These are phyloP conservation scores for Fusarium lateritium DNA, from an alignment of 2,329 filamentous ascomycete species.

Conservation along the genomic window DNA sequence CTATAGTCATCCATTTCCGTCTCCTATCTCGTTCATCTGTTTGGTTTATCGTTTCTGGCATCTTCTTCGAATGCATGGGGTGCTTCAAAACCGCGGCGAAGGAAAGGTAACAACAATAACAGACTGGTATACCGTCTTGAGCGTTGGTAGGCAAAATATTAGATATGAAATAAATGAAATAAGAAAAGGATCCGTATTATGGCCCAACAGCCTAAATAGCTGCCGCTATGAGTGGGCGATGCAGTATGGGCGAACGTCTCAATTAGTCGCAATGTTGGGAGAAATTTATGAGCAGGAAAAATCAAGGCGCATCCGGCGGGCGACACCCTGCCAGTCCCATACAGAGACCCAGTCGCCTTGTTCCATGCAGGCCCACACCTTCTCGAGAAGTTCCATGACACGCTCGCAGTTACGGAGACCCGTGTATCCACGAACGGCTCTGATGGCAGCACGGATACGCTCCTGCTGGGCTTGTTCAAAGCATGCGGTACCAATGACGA, in stretches of 20 bases:
- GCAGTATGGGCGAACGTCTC: slow-evolving; percentile 15
- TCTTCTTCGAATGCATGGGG: slow-evolving; percentile 2
- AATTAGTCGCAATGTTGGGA: slow-evolving; percentile 5
- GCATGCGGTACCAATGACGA: slow-evolving; percentile 73
- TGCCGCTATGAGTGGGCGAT: slow-evolving; percentile 3
- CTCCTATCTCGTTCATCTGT: not conserved
- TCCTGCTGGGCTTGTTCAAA: slow-evolving; percentile 68
- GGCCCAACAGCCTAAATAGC: not conserved
- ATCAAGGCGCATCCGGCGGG: slow-evolving; percentile 66
- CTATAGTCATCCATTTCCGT: too few species aligned
- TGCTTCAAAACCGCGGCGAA: not conserved
- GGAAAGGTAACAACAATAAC: slow-evolving; percentile 21
- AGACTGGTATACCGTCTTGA: slow-evolving; percentile 34
- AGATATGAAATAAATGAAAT: slow-evolving; percentile 7
- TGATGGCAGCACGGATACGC: slow-evolving; percentile 66
- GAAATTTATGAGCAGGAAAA: slow-evolving; percentile 66
- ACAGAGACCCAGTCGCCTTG: slow-evolving; percentile 69
- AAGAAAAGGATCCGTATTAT: slow-evolving; percentile 1
- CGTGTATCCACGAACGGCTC: slow-evolving; percentile 69
- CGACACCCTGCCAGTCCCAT: slow-evolving; percentile 76
- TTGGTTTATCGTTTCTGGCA: not conserved
- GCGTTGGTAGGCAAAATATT: slow-evolving; percentile 12
- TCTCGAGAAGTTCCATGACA: slow-evolving; percentile 67
- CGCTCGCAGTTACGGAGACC: slow-evolving; percentile 72
- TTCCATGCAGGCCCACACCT: slow-evolving; percentile 73